These are phyloP conservation scores for Carex cristatella DNA, from an alignment of 176 grass and related monocot species.

Conservation along the genomic window DNA sequence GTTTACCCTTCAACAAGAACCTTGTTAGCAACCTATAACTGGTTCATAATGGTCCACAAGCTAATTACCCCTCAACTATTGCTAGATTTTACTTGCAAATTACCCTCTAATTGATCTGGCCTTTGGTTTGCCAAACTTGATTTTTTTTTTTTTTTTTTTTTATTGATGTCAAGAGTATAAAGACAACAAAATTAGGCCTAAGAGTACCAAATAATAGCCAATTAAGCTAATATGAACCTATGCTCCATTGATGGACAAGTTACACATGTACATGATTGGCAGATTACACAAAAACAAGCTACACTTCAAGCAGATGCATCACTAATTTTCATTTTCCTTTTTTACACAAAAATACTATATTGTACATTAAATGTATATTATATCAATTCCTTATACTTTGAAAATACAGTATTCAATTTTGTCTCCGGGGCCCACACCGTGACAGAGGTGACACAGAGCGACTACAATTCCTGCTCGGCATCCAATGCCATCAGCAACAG, in stretches of 20 bases:
- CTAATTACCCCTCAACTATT: not conserved
- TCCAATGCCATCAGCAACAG: constrained; percentile 29
- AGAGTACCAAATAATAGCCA: not conserved
- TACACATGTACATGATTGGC: not conserved
- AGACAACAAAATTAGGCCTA: not conserved
- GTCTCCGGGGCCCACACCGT: constrained; percentile 29
- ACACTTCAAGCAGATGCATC: not conserved
- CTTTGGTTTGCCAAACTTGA: not conserved
- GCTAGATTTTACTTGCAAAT: not conserved
- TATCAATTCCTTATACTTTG: not conserved
- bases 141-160: too few relatives aligned
- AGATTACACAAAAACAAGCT: not conserved
- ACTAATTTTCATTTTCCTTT: not conserved
- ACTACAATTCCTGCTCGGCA: constrained; percentile 47
- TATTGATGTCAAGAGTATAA: not conserved
- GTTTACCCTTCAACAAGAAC: not conserved
- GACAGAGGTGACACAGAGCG: constrained; percentile 34
- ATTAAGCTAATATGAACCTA: too few relatives aligned
- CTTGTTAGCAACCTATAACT: not conserved
- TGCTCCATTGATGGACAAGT: not conserved
- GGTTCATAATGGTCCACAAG: not conserved
- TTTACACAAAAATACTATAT: not conserved
- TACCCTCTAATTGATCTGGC: too few relatives aligned
- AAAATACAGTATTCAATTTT: constrained; percentile 58
- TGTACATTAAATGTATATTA: not conserved